Evolutionary conservation across 2,329 filamentous ascomycete species (phyloP).

Genomic region (Pleurostoma richardsiae): DNA sequence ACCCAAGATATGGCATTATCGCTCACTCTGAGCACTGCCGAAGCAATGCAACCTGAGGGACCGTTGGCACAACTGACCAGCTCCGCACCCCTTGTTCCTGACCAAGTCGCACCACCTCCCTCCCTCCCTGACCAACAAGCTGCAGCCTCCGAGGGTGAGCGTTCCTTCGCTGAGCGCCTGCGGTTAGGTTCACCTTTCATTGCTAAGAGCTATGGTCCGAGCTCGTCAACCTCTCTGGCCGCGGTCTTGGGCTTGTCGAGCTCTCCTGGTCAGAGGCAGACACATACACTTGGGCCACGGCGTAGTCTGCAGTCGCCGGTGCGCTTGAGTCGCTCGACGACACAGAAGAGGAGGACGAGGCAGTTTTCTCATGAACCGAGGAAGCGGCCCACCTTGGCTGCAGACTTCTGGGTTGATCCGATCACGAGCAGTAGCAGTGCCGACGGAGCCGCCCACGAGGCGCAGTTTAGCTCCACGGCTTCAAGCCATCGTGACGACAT

Average conservation of each 20-base stretch:
- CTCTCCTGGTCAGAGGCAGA: conserved; percentile 32
- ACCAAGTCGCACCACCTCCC: conserved; percentile 11
- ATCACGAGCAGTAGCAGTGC: conserved; percentile 16
- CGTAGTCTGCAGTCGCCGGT: conserved; percentile 49
- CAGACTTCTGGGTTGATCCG: conserved; percentile 49
- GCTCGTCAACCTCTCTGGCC: conserved; percentile 45
- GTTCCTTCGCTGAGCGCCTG: conserved; percentile 22
- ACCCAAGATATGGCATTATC: conserved; percentile 60
- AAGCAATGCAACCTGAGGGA: conserved; percentile 59
- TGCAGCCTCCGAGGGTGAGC: conserved; percentile 14
- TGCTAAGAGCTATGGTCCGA: conserved; percentile 57
- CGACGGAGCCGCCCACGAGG: conserved; percentile 9
- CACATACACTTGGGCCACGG: conserved; percentile 43
- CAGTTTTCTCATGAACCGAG: conserved; percentile 41
- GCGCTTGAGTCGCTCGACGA: conserved; percentile 46
- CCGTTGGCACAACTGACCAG: conserved; percentile 56
- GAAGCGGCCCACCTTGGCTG: conserved; percentile 49
- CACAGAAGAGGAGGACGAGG: conserved; percentile 49
- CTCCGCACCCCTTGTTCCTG: conserved; percentile 25
- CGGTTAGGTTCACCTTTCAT: conserved; percentile 51
- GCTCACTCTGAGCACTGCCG: conserved; percentile 56
- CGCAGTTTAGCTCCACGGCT: conserved; percentile 27
- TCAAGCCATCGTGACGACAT: conserved; percentile 27
- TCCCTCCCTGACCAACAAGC: conserved; percentile 3
- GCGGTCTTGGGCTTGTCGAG: conserved; percentile 29